These are phyloP conservation scores for Miscanthus sacchariflorus DNA, from an alignment of 202 grass and related monocot species.

Conservation along the genomic window DNA sequence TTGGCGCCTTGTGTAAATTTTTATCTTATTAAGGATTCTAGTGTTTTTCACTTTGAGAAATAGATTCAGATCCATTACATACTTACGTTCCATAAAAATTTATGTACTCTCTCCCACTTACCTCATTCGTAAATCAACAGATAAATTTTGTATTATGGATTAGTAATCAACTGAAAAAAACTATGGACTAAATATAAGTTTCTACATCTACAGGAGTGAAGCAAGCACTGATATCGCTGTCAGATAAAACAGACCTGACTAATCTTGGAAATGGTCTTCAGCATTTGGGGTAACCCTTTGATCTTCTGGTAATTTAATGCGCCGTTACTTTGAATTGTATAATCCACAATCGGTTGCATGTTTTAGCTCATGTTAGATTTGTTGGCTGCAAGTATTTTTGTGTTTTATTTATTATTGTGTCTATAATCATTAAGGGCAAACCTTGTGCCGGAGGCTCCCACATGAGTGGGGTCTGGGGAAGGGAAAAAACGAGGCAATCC, in stretches of 20 bases:
- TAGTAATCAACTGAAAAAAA: neutral
- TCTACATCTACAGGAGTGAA: slow-evolving; percentile 50
- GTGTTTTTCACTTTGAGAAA: neutral
- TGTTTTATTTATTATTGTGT: neutral
- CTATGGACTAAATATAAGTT: slow-evolving; percentile 36
- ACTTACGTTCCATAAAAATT: neutral
- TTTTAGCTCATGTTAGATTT: neutral
- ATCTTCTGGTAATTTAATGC: neutral
- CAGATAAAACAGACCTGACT: slow-evolving; percentile 75
- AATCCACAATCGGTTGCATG: neutral
- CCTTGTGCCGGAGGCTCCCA: too few relatives aligned
- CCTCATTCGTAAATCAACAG: neutral
- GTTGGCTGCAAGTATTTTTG: neutral
- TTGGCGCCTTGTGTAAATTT: neutral
- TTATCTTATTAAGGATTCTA: neutral
- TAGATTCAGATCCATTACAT: neutral
- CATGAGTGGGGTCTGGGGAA: too few relatives aligned
- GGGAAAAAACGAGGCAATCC: too few relatives aligned
- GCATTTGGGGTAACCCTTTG: slow-evolving; percentile 67
- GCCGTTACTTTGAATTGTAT: neutral
- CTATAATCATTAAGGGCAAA: too few relatives aligned
- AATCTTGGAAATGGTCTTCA: slow-evolving; percentile 79
- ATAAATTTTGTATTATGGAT: neutral
- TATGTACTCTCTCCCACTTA: neutral
- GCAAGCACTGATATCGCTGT: slow-evolving; percentile 88